Conservation (phyloP, 805 yeast genomes). For the Yarrowia deformans region DNA sequence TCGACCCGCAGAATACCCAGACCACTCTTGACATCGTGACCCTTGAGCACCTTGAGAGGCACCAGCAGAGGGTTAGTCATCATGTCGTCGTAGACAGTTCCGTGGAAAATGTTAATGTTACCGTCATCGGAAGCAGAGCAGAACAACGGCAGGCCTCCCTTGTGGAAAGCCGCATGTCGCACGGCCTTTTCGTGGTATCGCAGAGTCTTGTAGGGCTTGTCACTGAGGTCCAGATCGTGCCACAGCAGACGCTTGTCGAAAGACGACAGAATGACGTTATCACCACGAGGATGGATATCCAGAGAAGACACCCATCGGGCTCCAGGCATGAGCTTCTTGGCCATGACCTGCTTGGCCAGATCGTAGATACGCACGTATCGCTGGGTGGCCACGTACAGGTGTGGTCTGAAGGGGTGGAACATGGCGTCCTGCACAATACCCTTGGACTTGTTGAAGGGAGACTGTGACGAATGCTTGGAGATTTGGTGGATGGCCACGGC, state of each 20-base stretch:
- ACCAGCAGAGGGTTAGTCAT: constrained; percentile 95
- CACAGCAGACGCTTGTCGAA: constrained; percentile 94
- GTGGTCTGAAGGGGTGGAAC: constrained; percentile 97
- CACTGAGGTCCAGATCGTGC: constrained; percentile 92
- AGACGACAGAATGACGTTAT: constrained; percentile 88
- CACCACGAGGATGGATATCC: constrained; percentile 96
- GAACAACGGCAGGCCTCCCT: constrained; percentile 83
- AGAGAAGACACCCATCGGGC: constrained; percentile 92
- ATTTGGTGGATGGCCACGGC: constrained; percentile 94
- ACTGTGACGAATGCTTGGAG: constrained; percentile 92
- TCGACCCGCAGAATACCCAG: constrained; percentile 85
- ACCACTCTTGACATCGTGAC: constrained; percentile 80
- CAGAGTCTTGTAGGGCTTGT: constrained; percentile 92
- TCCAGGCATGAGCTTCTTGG: constrained; percentile 90
- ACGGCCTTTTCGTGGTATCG: constrained; percentile 96
- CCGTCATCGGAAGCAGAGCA: constrained; percentile 98
- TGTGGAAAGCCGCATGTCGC: constrained; percentile 85
- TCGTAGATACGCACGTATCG: constrained; percentile 91
- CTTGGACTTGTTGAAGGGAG: constrained; percentile 91
- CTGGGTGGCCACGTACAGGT: constrained; percentile 91
- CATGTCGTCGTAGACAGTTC: constrained; percentile 92
- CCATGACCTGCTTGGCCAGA: constrained; percentile 79
- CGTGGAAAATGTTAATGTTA: constrained; percentile 90
- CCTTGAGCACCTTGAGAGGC: constrained; percentile 91
- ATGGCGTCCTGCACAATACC: constrained; percentile 96